Evolutionary conservation across 2,329 filamentous ascomycete species (phyloP), one percentile per base, ranked within the genome.

Genomic region (Hypoxylon sp.): DNA sequence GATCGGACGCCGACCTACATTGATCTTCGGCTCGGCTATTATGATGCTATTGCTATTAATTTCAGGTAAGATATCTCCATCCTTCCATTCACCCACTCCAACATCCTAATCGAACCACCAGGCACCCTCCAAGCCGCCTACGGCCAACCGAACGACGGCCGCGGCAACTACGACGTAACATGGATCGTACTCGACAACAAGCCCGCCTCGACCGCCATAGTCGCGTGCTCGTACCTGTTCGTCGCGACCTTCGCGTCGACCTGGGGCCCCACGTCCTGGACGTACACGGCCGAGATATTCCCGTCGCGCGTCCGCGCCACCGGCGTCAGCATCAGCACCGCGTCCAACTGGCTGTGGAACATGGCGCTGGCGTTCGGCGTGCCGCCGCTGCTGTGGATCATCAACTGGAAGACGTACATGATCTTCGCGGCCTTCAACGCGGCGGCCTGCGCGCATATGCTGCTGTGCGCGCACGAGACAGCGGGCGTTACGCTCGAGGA

Each of bases 401-500:
- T 87, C 72, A 87, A 87, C 75, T 88, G 79, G 78, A 82, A 85
- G 70, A 87, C 87, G 66, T 94, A 93, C 77, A 85, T 93, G 76
- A 82, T 94, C 67, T 94, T 94, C 72, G 91, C 84, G 11, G 83
- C 87, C 15, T 92, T 93, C 80, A 91, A 90, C 73, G 83, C 83
- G 1, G 81, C 82, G 5, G 90, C 91, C 71, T 87, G 88, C 41
- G 74, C 93, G 53, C 90, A 93, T 74, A 87, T 91, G 72, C 86
- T 86, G 74, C 81, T 93, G 67, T 73, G 80, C 20, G 80, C 80
- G 1, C 89, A 89, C 0, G 83, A 92, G 77, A 93, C 90, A 0
- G 86, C 87, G 39, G 90, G 90, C 11, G 91, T 88, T 77, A 90
- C 89, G 0, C 85, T 94, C 1, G 91, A 94, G 73, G 90, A 94